Conservation (phyloP, 768 basidiomycete species). For the Boletus vermiculosoides region DNA sequence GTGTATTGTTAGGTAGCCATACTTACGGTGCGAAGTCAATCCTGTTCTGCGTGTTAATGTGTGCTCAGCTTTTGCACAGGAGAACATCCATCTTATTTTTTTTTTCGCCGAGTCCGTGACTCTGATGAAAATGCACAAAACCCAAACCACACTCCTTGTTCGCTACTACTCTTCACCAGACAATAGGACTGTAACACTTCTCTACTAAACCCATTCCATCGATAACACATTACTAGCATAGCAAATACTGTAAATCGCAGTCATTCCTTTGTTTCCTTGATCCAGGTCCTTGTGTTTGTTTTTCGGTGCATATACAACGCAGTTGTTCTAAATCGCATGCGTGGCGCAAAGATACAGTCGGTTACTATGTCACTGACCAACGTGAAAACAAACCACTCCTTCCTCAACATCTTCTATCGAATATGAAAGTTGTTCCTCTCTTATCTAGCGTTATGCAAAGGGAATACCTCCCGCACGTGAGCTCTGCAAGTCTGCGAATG, state of each 20-base stretch:
- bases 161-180: conserved; percentile 13
- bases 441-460: conserved; percentile 10
- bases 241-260: conserved; percentile 26
- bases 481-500: conserved; percentile 54
- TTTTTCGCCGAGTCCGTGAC: conserved; percentile 26
- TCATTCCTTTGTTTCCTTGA: conserved; percentile 29
- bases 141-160: conserved; percentile 23
- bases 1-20: conserved; percentile 57
- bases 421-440: neutral
- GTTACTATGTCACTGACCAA: conserved; percentile 1
- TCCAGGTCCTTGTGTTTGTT: conserved; percentile 14
- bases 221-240: conserved; percentile 26
- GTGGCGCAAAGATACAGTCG: conserved; percentile 15
- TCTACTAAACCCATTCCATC: conserved; percentile 16
- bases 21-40: conserved; percentile 41
- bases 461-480: conserved; percentile 13
- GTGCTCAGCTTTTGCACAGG: conserved; percentile 24
- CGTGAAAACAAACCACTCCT: neutral
- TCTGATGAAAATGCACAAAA: conserved; percentile 24
- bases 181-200: conserved; percentile 30
- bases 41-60: conserved; percentile 22
- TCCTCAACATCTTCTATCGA: neutral
- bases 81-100: conserved; percentile 1
- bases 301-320: conserved; percentile 25
- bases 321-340: conserved; percentile 12